Conservation (phyloP, 202 grass and related monocot genomes). For the Setaria viridis region DNA sequence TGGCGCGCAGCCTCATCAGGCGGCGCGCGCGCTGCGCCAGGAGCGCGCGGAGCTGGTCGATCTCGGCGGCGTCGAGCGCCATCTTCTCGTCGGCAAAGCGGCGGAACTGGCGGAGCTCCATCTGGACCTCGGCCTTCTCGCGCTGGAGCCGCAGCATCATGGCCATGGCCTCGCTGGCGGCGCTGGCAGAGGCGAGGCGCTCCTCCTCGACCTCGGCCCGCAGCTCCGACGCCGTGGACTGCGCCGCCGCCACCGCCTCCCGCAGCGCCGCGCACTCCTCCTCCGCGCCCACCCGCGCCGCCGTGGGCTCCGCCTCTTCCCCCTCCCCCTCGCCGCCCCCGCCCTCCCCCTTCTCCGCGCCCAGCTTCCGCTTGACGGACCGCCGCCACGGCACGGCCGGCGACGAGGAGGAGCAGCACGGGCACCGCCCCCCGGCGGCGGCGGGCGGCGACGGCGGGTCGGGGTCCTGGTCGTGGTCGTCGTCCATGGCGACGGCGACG, state of each 20-base stretch:
- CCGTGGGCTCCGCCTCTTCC: constrained; percentile 13
- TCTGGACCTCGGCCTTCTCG: constrained; percentile 91
- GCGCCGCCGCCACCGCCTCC: constrained; percentile 62
- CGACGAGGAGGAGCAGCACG: constrained; percentile 63
- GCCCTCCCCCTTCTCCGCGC: constrained; percentile 4
- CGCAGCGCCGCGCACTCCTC: constrained; percentile 65
- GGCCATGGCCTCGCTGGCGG: constrained; percentile 93
- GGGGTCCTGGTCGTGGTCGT: constrained; percentile 29
- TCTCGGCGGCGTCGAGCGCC: constrained; percentile 76
- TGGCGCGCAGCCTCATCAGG: constrained; percentile 44
- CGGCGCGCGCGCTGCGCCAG: constrained; percentile 60
- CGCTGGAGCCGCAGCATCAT: constrained; percentile 98
- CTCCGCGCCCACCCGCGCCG: constrained; percentile 62
- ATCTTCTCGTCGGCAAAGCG: constrained; percentile 97
- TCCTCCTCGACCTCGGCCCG: constrained; percentile 84
- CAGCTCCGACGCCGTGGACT: constrained; percentile 66
- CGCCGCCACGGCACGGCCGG: constrained; percentile 58
- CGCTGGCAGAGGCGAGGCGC: constrained; percentile 75
- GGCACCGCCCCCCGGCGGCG: constrained; percentile 34
- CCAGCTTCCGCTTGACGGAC: constrained; percentile 81
- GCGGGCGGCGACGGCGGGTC: neutral
- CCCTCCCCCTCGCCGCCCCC: neutral
- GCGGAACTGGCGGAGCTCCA: constrained; percentile 98
- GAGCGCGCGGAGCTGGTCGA: constrained; percentile 66
- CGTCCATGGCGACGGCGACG: constrained; percentile 44